phyloP scores from a whole-genome alignment of 495 filamentous ascomycete genomes.

The Collariella sp. region DNA sequence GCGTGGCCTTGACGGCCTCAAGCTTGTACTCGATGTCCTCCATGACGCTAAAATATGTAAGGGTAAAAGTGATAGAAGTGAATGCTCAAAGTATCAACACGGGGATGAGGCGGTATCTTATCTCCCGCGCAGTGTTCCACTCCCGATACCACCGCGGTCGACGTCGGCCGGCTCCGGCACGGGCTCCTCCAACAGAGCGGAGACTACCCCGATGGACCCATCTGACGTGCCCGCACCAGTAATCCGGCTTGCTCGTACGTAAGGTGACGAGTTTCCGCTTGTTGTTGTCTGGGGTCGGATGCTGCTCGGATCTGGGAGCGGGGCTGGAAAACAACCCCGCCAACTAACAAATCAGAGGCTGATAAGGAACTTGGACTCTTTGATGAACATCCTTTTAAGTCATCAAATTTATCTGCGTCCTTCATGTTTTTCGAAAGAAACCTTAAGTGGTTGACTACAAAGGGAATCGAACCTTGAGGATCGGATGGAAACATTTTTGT shows the following conservation, averaged over 20 bases:
- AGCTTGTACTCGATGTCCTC: constrained; percentile 39
- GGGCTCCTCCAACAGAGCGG: background rate
- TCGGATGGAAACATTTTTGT: too few species aligned
- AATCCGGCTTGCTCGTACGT: constrained; percentile 1
- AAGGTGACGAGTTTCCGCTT: background rate
- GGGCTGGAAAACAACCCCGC: too few species aligned
- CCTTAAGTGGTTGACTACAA: too few species aligned
- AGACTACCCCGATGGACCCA: background rate
- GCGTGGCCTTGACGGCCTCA: constrained; percentile 39
- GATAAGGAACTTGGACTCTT: too few species aligned
- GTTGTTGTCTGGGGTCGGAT: background rate
- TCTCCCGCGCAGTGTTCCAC: background rate
- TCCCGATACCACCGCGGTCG: constrained; percentile 2
- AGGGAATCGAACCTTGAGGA: too few species aligned
- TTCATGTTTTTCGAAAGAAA: too few species aligned
- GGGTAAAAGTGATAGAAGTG: background rate
- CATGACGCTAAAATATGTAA: constrained; percentile 7
- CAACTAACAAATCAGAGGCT: too few species aligned
- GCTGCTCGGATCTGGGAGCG: too few species aligned
- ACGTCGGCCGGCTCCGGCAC: constrained; percentile 21
- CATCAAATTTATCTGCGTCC: too few species aligned
- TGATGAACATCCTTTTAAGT: too few species aligned
- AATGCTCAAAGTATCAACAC: background rate
- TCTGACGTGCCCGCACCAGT: background rate
- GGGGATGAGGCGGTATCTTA: background rate